Conservation (phyloP, 805 yeast species). For the Wickerhamiella azyma region DNA sequence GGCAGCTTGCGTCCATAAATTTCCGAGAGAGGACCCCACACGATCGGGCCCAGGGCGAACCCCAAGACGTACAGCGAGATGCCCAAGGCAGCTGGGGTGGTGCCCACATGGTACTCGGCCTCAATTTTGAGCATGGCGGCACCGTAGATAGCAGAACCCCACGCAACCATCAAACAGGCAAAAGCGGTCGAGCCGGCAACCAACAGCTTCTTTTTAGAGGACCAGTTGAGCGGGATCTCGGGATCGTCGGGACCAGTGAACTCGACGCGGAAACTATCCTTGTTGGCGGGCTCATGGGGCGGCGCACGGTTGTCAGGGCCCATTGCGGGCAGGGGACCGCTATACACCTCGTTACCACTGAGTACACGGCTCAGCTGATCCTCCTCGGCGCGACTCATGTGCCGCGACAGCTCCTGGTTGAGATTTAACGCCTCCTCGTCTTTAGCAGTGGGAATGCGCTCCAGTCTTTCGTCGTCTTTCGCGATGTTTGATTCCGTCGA, state of each 20-base stretch:
- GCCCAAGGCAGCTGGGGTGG: slow-evolving; percentile 60
- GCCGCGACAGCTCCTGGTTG: neutral
- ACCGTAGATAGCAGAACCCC: slow-evolving; percentile 11
- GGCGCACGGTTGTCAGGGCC: slow-evolving; percentile 4
- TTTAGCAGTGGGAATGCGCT: neutral
- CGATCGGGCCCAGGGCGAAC: slow-evolving; percentile 81
- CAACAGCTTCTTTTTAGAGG: neutral
- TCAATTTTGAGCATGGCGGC: slow-evolving; percentile 4
- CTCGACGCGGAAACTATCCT: slow-evolving; percentile 10
- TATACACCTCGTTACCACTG: neutral
- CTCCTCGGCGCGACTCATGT: neutral
- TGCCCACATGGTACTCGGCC: slow-evolving; percentile 41
- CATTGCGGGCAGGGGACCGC: slow-evolving; percentile 2
- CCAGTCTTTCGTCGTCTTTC: neutral
- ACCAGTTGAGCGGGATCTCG: slow-evolving; percentile 8
- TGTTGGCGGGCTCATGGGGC: slow-evolving; percentile 2
- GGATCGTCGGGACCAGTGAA: slow-evolving; percentile 11
- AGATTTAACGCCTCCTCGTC: neutral
- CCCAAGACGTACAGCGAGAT: slow-evolving; percentile 80
- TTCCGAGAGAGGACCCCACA: slow-evolving; percentile 83
- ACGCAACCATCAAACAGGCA: slow-evolving; percentile 14
- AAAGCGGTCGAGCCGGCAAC: neutral
- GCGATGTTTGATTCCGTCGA: neutral
- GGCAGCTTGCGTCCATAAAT: slow-evolving; percentile 44
- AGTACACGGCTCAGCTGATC: slow-evolving; percentile 3